phyloP scores from a whole-genome alignment of 305 asterid species.

The Caryopteris hybrid region DNA sequence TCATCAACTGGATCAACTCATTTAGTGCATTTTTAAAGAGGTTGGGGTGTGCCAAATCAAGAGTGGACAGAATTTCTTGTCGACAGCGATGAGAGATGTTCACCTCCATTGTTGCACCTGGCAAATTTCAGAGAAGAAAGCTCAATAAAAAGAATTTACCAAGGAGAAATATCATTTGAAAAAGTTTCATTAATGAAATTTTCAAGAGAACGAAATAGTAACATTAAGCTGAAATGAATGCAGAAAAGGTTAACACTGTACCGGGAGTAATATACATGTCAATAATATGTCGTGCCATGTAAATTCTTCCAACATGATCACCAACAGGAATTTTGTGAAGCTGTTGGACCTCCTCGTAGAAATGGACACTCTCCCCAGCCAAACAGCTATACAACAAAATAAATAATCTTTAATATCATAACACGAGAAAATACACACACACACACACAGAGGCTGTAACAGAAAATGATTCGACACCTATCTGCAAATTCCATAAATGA shows the following conservation, averaged over 20 bases:
- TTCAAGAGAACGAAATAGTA: too few species aligned
- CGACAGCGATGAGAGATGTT: conserved; percentile 71
- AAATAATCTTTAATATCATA: not conserved
- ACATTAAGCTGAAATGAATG: not conserved
- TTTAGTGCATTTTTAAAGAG: conserved; percentile 53
- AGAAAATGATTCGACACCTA: conserved; percentile 40
- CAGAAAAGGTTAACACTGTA: conserved; percentile 5
- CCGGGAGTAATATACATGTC: conserved; percentile 68
- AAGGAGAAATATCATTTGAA: too few species aligned
- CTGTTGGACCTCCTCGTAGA: conserved; percentile 77
- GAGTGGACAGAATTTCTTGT: conserved; percentile 61
- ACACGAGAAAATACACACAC: too few species aligned
- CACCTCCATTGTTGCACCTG: conserved; percentile 84
- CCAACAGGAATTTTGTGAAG: conserved; percentile 56
- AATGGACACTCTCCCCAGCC: conserved; percentile 88
- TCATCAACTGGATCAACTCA: conserved; percentile 75
- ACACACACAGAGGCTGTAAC: too few species aligned
- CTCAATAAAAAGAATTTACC: not conserved
- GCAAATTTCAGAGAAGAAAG: too few species aligned
- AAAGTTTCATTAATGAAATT: too few species aligned
- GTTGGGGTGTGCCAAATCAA: conserved; percentile 53
- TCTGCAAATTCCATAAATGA: conserved; percentile 83
- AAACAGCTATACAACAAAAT: conserved; percentile 47
- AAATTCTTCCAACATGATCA: conserved; percentile 72
- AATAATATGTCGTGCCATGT: conserved; percentile 90